A percentile compares a stretch with the other conserved stretches of the same genome.
phyloP scores from a whole-genome alignment of 768 basidiomycete genomes.

The Kwoniella heveanensis region DNA sequence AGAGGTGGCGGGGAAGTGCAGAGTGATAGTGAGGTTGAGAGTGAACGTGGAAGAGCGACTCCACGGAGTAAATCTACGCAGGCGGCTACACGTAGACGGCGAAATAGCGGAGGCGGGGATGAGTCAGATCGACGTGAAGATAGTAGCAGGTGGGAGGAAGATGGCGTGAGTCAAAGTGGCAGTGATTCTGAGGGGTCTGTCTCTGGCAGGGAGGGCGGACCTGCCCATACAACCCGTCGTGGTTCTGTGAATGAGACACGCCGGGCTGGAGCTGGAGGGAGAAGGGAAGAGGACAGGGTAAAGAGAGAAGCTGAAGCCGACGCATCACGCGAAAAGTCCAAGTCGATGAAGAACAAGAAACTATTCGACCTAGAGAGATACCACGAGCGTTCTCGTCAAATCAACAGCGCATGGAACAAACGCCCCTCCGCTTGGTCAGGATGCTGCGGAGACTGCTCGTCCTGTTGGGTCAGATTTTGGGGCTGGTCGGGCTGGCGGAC shows the following conservation, averaged over 20 bases:
- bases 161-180: background rate
- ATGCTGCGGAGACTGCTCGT: background rate
- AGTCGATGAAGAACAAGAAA: background rate
- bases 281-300: no score
- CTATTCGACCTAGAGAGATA: background rate
- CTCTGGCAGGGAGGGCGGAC: background rate
- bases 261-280: no score
- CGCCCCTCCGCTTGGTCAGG: slow-evolving; percentile 1
- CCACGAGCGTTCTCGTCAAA: background rate
- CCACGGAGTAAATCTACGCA: no score
- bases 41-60: no score
- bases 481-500: slow-evolving; percentile 6
- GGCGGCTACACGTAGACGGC: no score
- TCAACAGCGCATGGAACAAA: background rate
- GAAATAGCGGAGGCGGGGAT: no score
- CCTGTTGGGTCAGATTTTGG: background rate
- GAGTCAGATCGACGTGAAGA: no score
- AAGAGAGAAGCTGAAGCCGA: background rate
- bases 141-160: no score
- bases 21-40: no score
- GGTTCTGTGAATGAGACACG: no score
- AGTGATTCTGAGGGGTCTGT: background rate
- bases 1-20: no score
- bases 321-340: background rate
- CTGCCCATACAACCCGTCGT: no score